Evolutionary conservation across 2,329 filamentous ascomycete species (phyloP), one percentile per base, ranked within the genome.

Genomic region (Gliomastix tumulicola): DNA sequence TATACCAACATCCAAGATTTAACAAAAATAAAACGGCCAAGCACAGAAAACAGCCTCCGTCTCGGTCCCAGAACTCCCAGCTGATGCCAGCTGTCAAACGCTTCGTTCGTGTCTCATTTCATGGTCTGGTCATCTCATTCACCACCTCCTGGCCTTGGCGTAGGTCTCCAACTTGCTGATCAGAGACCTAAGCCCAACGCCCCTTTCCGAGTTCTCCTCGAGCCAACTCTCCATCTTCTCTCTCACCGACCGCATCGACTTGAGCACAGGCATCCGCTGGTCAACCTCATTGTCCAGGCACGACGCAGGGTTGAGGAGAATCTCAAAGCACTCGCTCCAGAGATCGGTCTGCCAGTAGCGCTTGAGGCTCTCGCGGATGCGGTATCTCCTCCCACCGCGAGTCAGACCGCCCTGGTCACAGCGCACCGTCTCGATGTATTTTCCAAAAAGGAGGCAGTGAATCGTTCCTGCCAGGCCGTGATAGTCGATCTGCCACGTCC

Each of bases 401-500:
- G 74, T 75, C 3, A 82, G 60, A 2, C 70, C 71, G 13, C 70
- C 72, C 20, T 66, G 58, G 48, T 74, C 67, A 49, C 63, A 70
- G 23, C 74, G 70, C 36, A 74, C 63, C 1, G 88, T 94, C 55
- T 95, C 87, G 50, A 98, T 92, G 62, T 97, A 97, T 53, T 86
- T 88, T 9, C 92, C 90, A 55, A 96, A 98, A 4, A 98, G 74
- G 49, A 98, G 74, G 30, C 79, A 83, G 61, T 98, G 88, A 5
- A 97, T 69, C 18, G 87, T 85, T 5, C 88, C 88, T 0, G 92
- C 92, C 0, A 96, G 72, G 11, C 92, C 92, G 58, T 94, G 87
- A 51, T 97, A 94, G 65, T 98, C 92, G 47, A 96, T 87, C 58
- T 98, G 92, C 68, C 88, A 96, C 2, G 90, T 97, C 92, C 92